Conservation (phyloP, 768 basidiomycete species). For the Kwoniella heveanensis region DNA sequence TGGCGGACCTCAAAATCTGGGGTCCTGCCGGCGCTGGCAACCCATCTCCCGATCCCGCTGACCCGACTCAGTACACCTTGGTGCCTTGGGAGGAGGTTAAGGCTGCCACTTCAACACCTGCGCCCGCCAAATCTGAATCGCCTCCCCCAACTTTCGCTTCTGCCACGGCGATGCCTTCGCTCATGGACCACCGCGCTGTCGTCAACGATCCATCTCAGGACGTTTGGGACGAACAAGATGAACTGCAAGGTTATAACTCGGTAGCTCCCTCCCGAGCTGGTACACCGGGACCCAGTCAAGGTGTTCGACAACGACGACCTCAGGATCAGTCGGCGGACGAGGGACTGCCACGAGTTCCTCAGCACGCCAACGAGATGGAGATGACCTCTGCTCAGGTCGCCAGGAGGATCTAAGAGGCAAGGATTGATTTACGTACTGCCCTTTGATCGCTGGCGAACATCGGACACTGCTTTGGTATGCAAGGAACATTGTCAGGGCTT, state of each 20-base stretch:
- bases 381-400: constrained; percentile 44
- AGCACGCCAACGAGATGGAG: constrained; percentile 31
- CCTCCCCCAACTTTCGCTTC: constrained; percentile 53
- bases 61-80: constrained; percentile 66
- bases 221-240: constrained; percentile 52
- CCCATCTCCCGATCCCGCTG: constrained; percentile 58
- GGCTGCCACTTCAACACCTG: constrained; percentile 43
- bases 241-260: constrained; percentile 26
- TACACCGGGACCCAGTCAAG: constrained; percentile 32
- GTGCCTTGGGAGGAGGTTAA: constrained; percentile 71
- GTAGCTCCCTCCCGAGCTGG: constrained; percentile 32
- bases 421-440: background rate
- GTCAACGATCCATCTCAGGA: constrained; percentile 56
- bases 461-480: background rate
- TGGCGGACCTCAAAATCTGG: constrained; percentile 66
- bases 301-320: constrained; percentile 16
- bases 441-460: constrained; percentile 4
- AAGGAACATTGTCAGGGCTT: background rate
- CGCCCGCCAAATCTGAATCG: constrained; percentile 47
- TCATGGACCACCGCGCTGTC: constrained; percentile 63
- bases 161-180: constrained; percentile 51
- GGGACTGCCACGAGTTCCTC: background rate
- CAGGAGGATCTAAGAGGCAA: too few species aligned
- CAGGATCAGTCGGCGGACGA: constrained; percentile 5
- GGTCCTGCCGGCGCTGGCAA: constrained; percentile 59